Conservation (phyloP, 345 rosid species). For the Pugionium dolabratum region DNA sequence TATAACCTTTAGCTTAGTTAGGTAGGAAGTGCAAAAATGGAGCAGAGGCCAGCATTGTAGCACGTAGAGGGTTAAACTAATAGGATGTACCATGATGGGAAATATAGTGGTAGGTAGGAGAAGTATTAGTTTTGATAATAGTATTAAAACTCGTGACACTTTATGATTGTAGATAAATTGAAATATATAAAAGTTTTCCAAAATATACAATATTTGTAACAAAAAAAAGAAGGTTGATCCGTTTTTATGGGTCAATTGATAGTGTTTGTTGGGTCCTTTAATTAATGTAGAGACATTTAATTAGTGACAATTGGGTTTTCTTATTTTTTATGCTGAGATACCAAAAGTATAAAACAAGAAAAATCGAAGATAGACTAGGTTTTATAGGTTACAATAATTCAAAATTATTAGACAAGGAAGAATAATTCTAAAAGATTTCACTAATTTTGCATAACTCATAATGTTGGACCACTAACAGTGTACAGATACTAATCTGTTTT, state of each 20-base stretch:
- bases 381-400: background rate
- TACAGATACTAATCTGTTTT: background rate
- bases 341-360: background rate
- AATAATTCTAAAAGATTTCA: background rate
- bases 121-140: conserved; percentile 21
- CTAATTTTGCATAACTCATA: background rate
- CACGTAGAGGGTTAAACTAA: conserved; percentile 18
- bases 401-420: background rate
- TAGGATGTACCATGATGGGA: conserved; percentile 2
- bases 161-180: background rate
- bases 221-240: background rate
- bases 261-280: background rate
- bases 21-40: conserved; percentile 19
- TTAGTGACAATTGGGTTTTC: too few relatives aligned
- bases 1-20: conserved; percentile 9
- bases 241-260: background rate
- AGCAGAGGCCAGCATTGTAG: background rate
- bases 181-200: background rate
- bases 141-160: conserved; percentile 29
- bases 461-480: background rate
- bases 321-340: background rate
- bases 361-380: background rate
- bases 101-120: conserved; percentile 21
- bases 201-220: background rate
- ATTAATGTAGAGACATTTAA: background rate